Conservation (phyloP, 192 early-diverging fungal genomes). For the Coemansia reversa region DNA sequence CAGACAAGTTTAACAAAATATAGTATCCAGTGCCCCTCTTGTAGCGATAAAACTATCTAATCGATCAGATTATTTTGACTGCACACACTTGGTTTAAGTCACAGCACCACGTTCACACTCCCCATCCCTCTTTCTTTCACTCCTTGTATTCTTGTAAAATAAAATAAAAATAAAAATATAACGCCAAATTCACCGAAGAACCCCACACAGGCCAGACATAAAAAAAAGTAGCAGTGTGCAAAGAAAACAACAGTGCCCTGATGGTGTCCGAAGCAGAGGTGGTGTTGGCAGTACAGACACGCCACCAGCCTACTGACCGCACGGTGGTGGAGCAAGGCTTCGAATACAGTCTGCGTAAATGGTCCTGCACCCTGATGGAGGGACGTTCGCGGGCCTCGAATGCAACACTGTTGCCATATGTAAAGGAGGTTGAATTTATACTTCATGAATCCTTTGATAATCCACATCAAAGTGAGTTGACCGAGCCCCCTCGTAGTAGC, state of each 20-base stretch:
- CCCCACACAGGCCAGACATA: background rate
- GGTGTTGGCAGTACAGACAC: constrained; percentile 32
- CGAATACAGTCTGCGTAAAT: constrained; percentile 41
- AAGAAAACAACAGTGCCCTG: background rate
- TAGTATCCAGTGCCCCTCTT: too few relatives aligned
- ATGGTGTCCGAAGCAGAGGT: constrained; percentile 31
- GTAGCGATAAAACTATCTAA: too few relatives aligned
- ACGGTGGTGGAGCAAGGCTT: constrained; percentile 20
- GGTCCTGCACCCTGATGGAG: constrained; percentile 47
- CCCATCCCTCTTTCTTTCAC: constrained; percentile 1
- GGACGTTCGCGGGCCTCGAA: constrained; percentile 26
- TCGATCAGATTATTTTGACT: background rate
- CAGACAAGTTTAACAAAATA: too few relatives aligned
- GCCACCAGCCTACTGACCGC: constrained; percentile 30
- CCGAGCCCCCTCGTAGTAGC: background rate
- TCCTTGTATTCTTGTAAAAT: background rate
- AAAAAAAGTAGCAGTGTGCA: background rate
- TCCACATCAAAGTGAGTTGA: constrained; percentile 42
- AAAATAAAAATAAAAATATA: background rate
- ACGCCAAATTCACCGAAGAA: background rate
- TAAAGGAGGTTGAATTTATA: constrained; percentile 48
- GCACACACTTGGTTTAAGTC: background rate
- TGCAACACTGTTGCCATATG: constrained; percentile 36
- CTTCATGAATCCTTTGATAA: constrained; percentile 49
- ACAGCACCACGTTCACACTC: background rate